Percentiles rank a stretch among this genome's conserved stretches.
Evolutionary conservation across 441 rosid genomes (phyloP).

Genomic region (Arabidopsis lyrata): DNA sequence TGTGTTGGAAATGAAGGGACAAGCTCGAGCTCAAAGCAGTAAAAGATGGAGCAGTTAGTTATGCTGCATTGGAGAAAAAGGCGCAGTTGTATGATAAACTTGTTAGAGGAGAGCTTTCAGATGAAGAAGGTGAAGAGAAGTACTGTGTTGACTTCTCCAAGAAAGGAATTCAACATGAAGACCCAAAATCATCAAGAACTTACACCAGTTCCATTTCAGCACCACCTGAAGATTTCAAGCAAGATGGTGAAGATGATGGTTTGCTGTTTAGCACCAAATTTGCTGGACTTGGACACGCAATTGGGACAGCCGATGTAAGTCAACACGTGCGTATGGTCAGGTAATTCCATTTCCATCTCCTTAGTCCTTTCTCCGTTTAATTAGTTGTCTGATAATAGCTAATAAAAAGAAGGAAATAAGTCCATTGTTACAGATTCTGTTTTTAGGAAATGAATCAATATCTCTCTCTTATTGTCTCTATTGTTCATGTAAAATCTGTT

Average conservation of each 20-base stretch:
- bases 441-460: neutral
- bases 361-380: neutral
- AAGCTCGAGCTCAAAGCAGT: constrained; percentile 90
- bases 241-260: constrained; percentile 51
- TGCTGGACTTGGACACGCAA: constrained; percentile 66
- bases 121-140: constrained; percentile 87
- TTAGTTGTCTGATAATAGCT: neutral
- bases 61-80: constrained; percentile 90
- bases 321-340: constrained; percentile 89
- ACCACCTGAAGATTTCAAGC: constrained; percentile 45
- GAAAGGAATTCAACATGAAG: constrained; percentile 61
- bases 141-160: constrained; percentile 89
- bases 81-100: constrained; percentile 87
- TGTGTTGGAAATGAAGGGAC: constrained; percentile 55
- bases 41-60: constrained; percentile 78
- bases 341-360: constrained; percentile 44
- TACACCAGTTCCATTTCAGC: constrained; percentile 40
- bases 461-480: neutral
- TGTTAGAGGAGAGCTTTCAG: constrained; percentile 79
- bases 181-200: constrained; percentile 41
- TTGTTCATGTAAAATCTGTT: constrained; percentile 16
- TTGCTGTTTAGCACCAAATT: constrained; percentile 54
- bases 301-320: constrained; percentile 61
- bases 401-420: neutral
- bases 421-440: neutral